Evolutionary conservation across 2,329 filamentous ascomycete genomes (phyloP).

Genomic region (Mycosphaerella arachidis): DNA sequence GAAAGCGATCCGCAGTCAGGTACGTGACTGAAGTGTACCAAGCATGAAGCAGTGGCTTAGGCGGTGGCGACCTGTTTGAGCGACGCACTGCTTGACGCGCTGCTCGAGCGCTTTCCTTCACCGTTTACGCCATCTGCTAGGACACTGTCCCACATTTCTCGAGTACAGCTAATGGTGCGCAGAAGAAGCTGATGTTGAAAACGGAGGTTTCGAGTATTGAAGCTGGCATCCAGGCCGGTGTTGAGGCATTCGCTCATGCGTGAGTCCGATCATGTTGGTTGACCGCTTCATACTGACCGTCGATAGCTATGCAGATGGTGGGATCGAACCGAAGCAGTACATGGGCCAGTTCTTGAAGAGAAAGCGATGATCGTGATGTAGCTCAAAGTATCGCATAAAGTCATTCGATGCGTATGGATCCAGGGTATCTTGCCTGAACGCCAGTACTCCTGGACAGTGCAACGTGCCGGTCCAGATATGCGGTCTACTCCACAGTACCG

Average conservation of each 20-base stretch:
- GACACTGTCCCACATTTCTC: no score
- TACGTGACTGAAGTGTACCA: no score
- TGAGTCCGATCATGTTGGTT: not conserved
- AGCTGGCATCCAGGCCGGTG: conserved; percentile 22
- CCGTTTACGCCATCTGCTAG: no score
- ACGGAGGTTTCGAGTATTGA: conserved; percentile 27
- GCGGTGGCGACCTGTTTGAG: no score
- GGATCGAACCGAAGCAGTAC: conserved; percentile 21
- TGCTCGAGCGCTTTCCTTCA: no score
- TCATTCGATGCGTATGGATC: not conserved
- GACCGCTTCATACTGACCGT: not conserved
- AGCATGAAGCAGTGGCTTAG: no score
- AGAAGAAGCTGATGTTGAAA: conserved; percentile 30
- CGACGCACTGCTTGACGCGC: no score
- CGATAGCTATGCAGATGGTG: conserved; percentile 22
- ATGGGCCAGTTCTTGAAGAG: conserved; percentile 17
- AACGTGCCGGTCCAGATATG: not conserved
- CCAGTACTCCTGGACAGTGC: not conserved
- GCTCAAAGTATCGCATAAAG: no score
- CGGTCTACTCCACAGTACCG: conserved; percentile 21
- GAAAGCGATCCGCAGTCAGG: conserved; percentile 28
- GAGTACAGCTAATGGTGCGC: no score
- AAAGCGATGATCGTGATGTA: conserved; percentile 2
- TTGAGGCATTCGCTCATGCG: conserved; percentile 25
- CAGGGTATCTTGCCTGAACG: not conserved